Base-by-base conservation (phyloP, 2,329 filamentous ascomycete genomes). In the Aureobasidium melanogenum region DNA sequence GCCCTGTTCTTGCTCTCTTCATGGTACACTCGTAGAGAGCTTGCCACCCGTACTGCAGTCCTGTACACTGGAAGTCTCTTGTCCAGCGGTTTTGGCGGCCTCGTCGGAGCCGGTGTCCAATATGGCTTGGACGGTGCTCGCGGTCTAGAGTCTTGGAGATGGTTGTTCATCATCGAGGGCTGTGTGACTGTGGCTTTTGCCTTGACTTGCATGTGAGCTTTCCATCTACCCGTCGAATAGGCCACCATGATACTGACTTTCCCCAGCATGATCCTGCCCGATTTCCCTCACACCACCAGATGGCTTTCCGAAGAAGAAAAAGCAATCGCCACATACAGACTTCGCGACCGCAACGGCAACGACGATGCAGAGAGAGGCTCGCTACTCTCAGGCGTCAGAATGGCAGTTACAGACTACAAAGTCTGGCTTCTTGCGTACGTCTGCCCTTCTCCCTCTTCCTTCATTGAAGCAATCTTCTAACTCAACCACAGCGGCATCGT, bases 201-300 rank as follows among this genome's bases (percentile, higher is more conserved):
- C 10, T 44, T 44, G 41, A 26, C 41, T 44, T 44, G 41, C 41
- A 44, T 44, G 41, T 44, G 17, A 24, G 41, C 32, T 15, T 8
- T 26, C 8, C 17, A 30, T 17, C n/a, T 6, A n/a, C 6, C 9
- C 10, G 30, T 7, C 30, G 28, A 30, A 8, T 7, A 32, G 2
- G 30, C n/a, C n/a, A 32, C 30, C 2, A 36, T 6, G 32, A 36
- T 36, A 12, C 39, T 43, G 19, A 43, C 19, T 10, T 19, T 39
- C 14, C 2, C 26, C 14, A 44, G 41, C 22, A 46, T 62, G 6
- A n/a, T 62, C 15, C 54, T 62, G 3, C 87, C 87, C 0, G 83
- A 89, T 69, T 88, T 88, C 64, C 87, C 87, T 1, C 60, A 63
- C n/a, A 64, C 65, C 34, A 67, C 67, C 1, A 64, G 61, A 22